Evolutionary conservation across 176 grass and related monocot genomes (phyloP), one percentile per base, ranked within the genome.

Genomic region (Chloris gayana): DNA sequence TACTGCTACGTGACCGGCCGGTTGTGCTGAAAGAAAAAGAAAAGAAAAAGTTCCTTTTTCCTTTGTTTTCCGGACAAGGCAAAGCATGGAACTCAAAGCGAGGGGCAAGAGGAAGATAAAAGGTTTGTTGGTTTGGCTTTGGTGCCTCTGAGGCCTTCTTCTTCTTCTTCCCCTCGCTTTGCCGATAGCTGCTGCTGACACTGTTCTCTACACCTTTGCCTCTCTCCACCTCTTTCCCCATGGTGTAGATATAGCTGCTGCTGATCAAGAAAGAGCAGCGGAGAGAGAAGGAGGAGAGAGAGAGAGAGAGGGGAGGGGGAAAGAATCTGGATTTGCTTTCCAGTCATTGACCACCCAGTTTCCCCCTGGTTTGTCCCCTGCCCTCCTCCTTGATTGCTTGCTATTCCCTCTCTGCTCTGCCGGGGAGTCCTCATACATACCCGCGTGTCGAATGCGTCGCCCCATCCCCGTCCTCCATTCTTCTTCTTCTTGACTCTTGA

Each of bases 281-380:
- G 78, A 67, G 21, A 37, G 50, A 22, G 53, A 32, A 13, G 38
- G 42, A 25, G 51, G 37, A 74, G 45, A 33, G 35, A 66, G 9
- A 46, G 37, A 58, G 6, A 38, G 42, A 51, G 33, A 42, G 34
- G 26, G 14, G 4, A 3, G 18, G 15, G 19, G 18, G 69, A 34
- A 70, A 76, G 77, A 85, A 76, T 89, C 83, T 78, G 53, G 58
- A 68, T 73, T 83, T 89, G 59, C 78, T 82, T 85, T 89, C 24
- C 72, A 44, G 78, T 85, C 83, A 85, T 85, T 89, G 83, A 85
- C 83, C 78, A 78, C 67, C 67, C 18, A 81, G 72, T 77, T 81
- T 47, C 64, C 19, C 38, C 69, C 82, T 76, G 72, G 70, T 81
- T 72, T 85, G 73, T 82, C 78, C 83, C 72, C 87, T 67, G 6